phyloP scores from a whole-genome alignment of 371 early-diverging fungal species.

The Catenaria anguillulae region DNA sequence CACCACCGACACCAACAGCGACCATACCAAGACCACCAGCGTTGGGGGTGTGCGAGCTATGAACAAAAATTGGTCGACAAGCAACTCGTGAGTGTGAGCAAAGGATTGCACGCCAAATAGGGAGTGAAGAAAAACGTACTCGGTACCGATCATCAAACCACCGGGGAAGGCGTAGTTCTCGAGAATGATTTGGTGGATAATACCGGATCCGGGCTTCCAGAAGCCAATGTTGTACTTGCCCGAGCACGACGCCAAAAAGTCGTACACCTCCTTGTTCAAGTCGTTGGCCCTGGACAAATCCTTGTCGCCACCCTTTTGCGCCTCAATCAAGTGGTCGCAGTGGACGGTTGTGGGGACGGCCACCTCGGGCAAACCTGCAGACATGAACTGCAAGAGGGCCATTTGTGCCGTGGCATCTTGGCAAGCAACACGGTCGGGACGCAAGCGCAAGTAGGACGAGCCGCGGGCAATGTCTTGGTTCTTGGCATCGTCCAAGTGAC shows the following conservation, averaged over 20 bases:
- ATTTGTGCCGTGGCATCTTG: conserved; percentile 96
- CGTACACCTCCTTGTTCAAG: conserved; percentile 87
- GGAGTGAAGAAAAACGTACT: conserved; percentile 15
- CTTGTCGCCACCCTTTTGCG: conserved; percentile 64
- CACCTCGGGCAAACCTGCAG: conserved; percentile 66
- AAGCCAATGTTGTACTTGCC: conserved; percentile 91
- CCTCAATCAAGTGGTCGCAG: conserved; percentile 95
- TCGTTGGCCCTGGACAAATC: conserved; percentile 77
- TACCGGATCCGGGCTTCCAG: conserved; percentile 95
- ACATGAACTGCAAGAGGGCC: conserved; percentile 95
- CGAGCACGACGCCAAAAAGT: conserved; percentile 71
- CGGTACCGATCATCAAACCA: conserved; percentile 93
- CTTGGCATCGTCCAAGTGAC: conserved; percentile 20
- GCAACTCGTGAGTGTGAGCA: too few species aligned
- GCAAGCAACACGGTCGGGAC: conserved; percentile 90
- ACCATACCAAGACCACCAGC: conserved; percentile 90
- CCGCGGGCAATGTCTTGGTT: conserved; percentile 40
- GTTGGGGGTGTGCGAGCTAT: conserved; percentile 61
- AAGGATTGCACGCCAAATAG: neutral
- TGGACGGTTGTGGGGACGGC: conserved; percentile 90
- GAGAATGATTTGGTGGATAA: conserved; percentile 94
- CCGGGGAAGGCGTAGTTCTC: conserved; percentile 98
- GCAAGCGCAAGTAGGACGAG: conserved; percentile 72
- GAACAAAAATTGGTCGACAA: too few species aligned
- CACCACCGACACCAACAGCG: conserved; percentile 93